Percentiles rank a stretch among this genome's conserved stretches.
phyloP scores from a whole-genome alignment of 2,329 filamentous ascomycete species.

The Epichloe uncinata region DNA sequence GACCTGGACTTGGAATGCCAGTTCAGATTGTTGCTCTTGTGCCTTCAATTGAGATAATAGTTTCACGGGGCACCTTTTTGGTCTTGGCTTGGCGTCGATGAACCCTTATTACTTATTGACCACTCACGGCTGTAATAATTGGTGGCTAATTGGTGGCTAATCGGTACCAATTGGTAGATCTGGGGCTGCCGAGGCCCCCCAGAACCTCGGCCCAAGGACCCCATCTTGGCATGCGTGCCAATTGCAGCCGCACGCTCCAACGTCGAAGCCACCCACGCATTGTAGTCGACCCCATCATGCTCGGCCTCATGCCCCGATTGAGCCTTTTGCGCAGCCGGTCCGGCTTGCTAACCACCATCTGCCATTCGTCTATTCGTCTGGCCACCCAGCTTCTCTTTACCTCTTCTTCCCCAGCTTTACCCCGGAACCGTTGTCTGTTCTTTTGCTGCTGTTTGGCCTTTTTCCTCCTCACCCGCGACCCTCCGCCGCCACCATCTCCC shows the following conservation, averaged over 20 bases:
- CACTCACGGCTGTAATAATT: background rate
- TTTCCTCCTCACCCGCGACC: background rate
- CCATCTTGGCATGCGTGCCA: background rate
- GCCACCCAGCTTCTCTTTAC: background rate
- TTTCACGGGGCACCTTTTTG: no score
- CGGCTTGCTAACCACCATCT: slow-evolving; percentile 3
- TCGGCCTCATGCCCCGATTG: slow-evolving; percentile 6
- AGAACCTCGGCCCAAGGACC: slow-evolving; percentile 9
- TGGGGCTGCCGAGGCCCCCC: slow-evolving; percentile 10
- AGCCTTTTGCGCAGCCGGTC: slow-evolving; percentile 4
- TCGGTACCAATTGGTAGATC: slow-evolving; percentile 4
- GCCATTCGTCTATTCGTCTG: background rate
- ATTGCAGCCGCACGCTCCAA: background rate
- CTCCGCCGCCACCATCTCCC: background rate
- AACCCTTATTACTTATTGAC: background rate
- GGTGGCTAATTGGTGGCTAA: no score
- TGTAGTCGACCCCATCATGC: background rate
- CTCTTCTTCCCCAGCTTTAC: background rate
- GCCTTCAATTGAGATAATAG: no score
- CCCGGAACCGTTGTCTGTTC: background rate
- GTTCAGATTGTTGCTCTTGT: no score
- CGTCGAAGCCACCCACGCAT: background rate
- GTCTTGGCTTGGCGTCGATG: no score
- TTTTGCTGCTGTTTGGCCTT: background rate
- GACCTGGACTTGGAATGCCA: no score